Base-by-base conservation (phyloP, 768 basidiomycete species). In the Pleurotus salmoneostramineus region DNA sequence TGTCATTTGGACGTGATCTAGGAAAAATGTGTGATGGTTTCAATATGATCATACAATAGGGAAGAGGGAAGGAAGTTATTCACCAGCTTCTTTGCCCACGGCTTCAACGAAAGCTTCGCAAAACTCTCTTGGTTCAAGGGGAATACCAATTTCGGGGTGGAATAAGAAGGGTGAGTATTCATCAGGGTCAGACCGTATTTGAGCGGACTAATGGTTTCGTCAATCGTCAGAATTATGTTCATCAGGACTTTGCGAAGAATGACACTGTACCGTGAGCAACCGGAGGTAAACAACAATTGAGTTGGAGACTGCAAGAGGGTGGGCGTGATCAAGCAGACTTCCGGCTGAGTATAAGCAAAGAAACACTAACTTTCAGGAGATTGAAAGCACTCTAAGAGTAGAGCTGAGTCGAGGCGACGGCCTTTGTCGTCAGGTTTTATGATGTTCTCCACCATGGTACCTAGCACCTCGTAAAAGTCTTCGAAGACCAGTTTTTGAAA, bases 1-100 rank as follows among this genome's bases (percentile, higher is more conserved):
- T 36, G 81, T 80, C 61, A 95, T 88, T 64, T 93, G 89, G 8
- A 89, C 85, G 62, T 95, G 87, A 63, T 95, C 94, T 84, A 68
- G 51, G 21, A n/a, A 27, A 34, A n/a, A n/a, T n/a, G n/a, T n/a
- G n/a, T 55, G 10, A 40, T 14, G 37, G 6, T 40, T 40, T 40
- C 6, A 40, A n/a, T 17, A 45, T 27, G 42, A 34, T 49, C 8
- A 56, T 6, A 21, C 21, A 32, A 34, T 12, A 66, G 48, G 75
- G 75, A 7, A 36, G 40, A 21, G 6, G 40, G 33, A 27, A 42
- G 14, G 32, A 17, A 50, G 17, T 7, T 6, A 15, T 72, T 56
- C 60, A 85, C 89, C 91, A 47, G 90, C 91, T 75, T 92, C 91
- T 61, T 84, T 87, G 33, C 89, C 87, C 33, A 82, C 72, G 1